Conservation (phyloP, 306 rosid genomes). For the Vigna unguiculata region DNA sequence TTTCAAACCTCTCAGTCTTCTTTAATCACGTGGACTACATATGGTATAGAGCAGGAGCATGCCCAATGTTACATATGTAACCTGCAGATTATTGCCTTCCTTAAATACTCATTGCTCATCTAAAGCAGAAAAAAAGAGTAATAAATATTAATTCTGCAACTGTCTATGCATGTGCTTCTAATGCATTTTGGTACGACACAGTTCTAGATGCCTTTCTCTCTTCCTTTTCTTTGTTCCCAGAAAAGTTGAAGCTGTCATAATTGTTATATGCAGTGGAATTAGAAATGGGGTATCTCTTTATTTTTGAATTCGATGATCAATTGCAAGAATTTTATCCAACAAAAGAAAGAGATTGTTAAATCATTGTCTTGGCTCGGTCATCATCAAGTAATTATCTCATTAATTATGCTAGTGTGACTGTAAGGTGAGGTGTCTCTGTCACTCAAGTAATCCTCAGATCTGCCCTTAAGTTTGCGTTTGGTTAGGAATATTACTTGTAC, state of each 20-base stretch:
- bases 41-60: slow-evolving; percentile 25
- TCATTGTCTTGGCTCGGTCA: slow-evolving; percentile 37
- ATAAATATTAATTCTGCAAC: neutral
- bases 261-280: slow-evolving; percentile 6
- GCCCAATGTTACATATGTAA: slow-evolving; percentile 1
- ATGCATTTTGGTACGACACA: slow-evolving; percentile 12
- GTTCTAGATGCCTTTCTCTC: slow-evolving; percentile 7
- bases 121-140: slow-evolving; percentile 4
- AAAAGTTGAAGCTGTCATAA: slow-evolving; percentile 27
- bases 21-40: slow-evolving; percentile 48
- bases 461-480: slow-evolving; percentile 24
- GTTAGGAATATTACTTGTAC: slow-evolving; percentile 40
- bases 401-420: slow-evolving; percentile 34
- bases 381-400: slow-evolving; percentile 34
- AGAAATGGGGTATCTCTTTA: slow-evolving; percentile 27
- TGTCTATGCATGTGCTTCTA: neutral
- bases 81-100: slow-evolving; percentile 31
- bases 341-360: slow-evolving; percentile 42
- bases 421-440: slow-evolving; percentile 55
- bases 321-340: slow-evolving; percentile 30
- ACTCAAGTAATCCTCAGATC: slow-evolving; percentile 46
- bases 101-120: slow-evolving; percentile 24
- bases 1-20: slow-evolving; percentile 38
- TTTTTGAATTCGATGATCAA: slow-evolving; percentile 20
- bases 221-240: neutral